Conservation (phyloP, 371 early-diverging fungal species). For the Batkoa obscura region DNA sequence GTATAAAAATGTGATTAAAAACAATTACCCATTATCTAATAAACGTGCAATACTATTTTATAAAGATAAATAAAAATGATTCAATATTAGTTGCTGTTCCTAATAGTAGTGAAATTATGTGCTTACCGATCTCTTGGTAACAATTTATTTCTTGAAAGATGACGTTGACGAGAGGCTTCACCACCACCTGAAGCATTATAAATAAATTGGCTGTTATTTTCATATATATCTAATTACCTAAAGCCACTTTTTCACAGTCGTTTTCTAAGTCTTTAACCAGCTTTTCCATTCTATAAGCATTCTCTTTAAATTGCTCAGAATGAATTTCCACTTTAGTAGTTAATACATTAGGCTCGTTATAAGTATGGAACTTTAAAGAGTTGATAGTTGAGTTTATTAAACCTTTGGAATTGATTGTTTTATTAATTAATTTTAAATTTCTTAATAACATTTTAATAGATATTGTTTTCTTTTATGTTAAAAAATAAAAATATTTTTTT, state of each 20-base stretch:
- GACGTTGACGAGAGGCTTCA: conserved; percentile 68
- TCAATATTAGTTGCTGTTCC: no score
- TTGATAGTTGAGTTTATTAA: no score
- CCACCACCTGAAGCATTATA: conserved; percentile 57
- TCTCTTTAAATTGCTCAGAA: conserved; percentile 74
- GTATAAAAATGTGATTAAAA: not conserved
- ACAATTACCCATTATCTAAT: conserved; percentile 58
- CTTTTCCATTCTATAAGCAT: conserved; percentile 54
- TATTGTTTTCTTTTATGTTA: no score
- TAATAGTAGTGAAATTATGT: no score
- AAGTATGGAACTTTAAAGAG: conserved; percentile 4
- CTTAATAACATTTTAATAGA: no score
- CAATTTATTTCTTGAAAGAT: conserved; percentile 74
- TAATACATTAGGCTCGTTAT: conserved; percentile 9
- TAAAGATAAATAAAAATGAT: not conserved
- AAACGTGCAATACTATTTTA: conserved; percentile 47
- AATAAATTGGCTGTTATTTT: not conserved
- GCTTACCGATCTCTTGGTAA: conserved; percentile 77
- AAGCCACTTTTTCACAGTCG: conserved; percentile 46
- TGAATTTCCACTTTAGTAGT: conserved; percentile 42
- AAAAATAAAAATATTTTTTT: no score
- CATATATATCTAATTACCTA: conserved; percentile 22
- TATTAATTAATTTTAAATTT: no score
- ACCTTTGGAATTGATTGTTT: no score
- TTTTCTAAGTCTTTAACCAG: conserved; percentile 56